Evolutionary conservation across 768 basidiomycete species (phyloP), one percentile per base, ranked within the genome.

Genomic region (Leucosporidium creatinivorum): DNA sequence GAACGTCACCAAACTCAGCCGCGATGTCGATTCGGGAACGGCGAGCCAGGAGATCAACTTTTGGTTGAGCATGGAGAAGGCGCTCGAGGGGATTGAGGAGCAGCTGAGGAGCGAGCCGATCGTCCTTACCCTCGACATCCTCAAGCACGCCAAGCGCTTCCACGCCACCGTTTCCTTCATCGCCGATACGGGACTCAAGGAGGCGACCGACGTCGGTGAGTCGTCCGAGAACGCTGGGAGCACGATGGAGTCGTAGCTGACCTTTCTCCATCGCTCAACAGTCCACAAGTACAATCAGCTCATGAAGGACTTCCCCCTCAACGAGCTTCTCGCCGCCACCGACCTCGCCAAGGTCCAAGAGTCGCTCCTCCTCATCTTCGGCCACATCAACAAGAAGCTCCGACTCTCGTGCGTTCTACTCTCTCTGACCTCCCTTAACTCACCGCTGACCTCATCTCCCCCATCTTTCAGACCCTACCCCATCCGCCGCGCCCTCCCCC

Each of bases 11-110:
- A 96, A 94, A 77, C 85, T 99, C n/a, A 87, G 85, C 3, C 83
- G 96, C 28, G 94, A 98, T 74, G 94, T 98, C 39, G 83, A 87
- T 0, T 90, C 89, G 7, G 94, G 94, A 3, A 98, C 94, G 0
- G 94, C 96, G 3, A 93, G 91, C 0, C 96, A 99, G 76, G 96
- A 98, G 78, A 93, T 99, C 81, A 98, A 98, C 78, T 98, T 99
- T 75, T 98, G 96, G 96, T 81, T 98, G 28, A 89, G 88, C 77
- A 83, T 99, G 78, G 96, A 99, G 77, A 82, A 89, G 54, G 93
- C 93, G 9, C 78, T 99, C 70, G 96, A 98, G 75, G 88, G 85
- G 0, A 98, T 98, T 75, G 93, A 97, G 75, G 81, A 85, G 0
- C 96, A 99, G 75, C 81, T 99, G 67, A 83, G 87, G 70, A 91